Conservation (phyloP, 208 protist species). For the Trypanosoma vivax region DNA sequence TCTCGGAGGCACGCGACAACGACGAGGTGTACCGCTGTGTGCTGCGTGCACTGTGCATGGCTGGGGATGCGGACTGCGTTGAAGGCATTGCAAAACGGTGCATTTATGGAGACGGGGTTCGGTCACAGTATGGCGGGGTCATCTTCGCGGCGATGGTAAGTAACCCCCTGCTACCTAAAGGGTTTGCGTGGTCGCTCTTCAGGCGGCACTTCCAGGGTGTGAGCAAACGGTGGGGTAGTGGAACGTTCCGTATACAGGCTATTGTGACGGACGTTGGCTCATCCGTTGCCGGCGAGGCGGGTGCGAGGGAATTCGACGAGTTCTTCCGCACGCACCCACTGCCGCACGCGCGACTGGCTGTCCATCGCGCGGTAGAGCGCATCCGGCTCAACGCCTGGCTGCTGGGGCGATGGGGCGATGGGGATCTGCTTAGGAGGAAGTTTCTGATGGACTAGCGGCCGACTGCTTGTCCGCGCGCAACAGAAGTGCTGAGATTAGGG, state of each 20-base stretch:
- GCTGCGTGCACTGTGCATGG: constrained; percentile 50
- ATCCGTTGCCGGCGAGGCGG: constrained; percentile 42
- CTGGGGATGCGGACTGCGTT: constrained; percentile 43
- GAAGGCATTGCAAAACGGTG: constrained; percentile 49
- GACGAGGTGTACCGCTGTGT: constrained; percentile 64
- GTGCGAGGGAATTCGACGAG: constrained; percentile 42
- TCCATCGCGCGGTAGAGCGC: constrained; percentile 58
- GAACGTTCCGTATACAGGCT: constrained; percentile 83
- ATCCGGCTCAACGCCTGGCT: constrained; percentile 58
- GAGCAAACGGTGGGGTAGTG: constrained; percentile 78
- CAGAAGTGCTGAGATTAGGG: too few relatives aligned
- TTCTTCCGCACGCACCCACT: constrained; percentile 76
- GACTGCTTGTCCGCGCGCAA: too few relatives aligned
- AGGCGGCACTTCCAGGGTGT: constrained; percentile 60
- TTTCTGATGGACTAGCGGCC: too few relatives aligned
- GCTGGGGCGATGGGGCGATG: constrained; percentile 42
- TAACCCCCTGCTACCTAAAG: constrained; percentile 37
- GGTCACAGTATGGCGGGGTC: constrained; percentile 65
- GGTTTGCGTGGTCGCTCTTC: constrained; percentile 70
- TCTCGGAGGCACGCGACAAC: constrained; percentile 51
- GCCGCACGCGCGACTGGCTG: constrained; percentile 66
- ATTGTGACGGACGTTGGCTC: constrained; percentile 62
- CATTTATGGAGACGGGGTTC: constrained; percentile 56
- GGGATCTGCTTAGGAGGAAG: constrained; percentile 12
- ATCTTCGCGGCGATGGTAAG: constrained; percentile 44